These are phyloP conservation scores for Phytophthora hibernalis DNA, from an alignment of 352 stramenopile genomes.

Conservation along the genomic window DNA sequence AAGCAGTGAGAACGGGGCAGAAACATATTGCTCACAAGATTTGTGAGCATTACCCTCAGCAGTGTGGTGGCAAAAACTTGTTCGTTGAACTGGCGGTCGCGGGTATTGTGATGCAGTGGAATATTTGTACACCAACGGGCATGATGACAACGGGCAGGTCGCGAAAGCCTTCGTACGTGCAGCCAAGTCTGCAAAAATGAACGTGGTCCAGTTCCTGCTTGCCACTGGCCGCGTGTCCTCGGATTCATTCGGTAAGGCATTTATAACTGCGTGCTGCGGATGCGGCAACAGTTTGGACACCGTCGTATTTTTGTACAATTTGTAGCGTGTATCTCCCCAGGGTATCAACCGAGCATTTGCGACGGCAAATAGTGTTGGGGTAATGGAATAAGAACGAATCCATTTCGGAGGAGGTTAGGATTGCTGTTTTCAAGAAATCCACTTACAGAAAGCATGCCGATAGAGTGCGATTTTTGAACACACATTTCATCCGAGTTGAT, in stretches of 20 bases:
- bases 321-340: background rate
- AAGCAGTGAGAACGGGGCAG: background rate
- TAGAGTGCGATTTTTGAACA: background rate
- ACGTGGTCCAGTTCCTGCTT: background rate
- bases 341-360: background rate
- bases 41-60: background rate
- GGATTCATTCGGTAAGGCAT: background rate
- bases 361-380: background rate
- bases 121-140: conserved; percentile 2
- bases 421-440: background rate
- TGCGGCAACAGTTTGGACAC: background rate
- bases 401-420: background rate
- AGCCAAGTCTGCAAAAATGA: background rate
- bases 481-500: background rate
- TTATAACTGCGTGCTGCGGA: background rate
- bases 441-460: background rate
- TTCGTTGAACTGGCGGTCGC: background rate
- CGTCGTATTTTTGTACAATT: background rate
- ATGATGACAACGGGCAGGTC: background rate
- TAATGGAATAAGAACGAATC: background rate
- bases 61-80: background rate
- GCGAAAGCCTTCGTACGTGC: background rate
- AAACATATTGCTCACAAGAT: background rate
- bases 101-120: background rate
- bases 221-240: background rate